Percentiles rank a stretch among this genome's conserved stretches.
These are phyloP conservation scores for Podospora pseudopauciseta DNA, from an alignment of 495 filamentous ascomycete species.

Conservation along the genomic window DNA sequence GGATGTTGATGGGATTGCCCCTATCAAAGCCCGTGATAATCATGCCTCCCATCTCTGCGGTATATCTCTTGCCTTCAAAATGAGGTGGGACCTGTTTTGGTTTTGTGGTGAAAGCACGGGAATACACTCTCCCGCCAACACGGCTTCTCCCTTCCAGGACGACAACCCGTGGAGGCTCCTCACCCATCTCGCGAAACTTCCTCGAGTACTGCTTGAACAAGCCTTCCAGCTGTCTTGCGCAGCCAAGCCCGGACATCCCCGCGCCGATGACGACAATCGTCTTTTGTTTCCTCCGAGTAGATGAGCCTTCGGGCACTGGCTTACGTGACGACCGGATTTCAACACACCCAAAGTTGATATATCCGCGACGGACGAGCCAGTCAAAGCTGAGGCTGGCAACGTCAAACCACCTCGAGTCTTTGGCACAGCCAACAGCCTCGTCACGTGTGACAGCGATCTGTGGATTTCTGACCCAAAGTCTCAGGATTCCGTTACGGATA, in stretches of 20 bases:
- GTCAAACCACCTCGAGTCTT: conserved; percentile 85
- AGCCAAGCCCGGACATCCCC: conserved; percentile 87
- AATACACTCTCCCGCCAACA: conserved; percentile 93
- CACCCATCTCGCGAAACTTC: conserved; percentile 55
- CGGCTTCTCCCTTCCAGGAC: conserved; percentile 83
- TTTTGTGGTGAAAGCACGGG: conserved; percentile 63
- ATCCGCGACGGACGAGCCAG: conserved; percentile 85
- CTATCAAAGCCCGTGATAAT: conserved; percentile 96
- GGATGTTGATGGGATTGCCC: conserved; percentile 86
- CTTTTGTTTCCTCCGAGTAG: conserved; percentile 47
- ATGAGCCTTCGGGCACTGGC: conserved; percentile 22
- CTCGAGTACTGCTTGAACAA: conserved; percentile 74
- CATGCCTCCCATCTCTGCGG: conserved; percentile 93
- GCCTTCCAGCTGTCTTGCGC: conserved; percentile 84
- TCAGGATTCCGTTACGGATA: conserved; percentile 90
- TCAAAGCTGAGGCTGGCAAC: conserved; percentile 85
- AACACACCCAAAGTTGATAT: conserved; percentile 95
- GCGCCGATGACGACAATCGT: conserved; percentile 89
- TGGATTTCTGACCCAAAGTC: conserved; percentile 87
- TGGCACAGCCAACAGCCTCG: conserved; percentile 89
- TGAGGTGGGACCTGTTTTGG: conserved; percentile 25
- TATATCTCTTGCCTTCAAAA: conserved; percentile 61
- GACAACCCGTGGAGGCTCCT: conserved; percentile 68
- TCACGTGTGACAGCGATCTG: conserved; percentile 80
- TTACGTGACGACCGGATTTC: conserved; percentile 46